Conservation (phyloP, 768 basidiomycete genomes). For the Lactarius sanguifluus region DNA sequence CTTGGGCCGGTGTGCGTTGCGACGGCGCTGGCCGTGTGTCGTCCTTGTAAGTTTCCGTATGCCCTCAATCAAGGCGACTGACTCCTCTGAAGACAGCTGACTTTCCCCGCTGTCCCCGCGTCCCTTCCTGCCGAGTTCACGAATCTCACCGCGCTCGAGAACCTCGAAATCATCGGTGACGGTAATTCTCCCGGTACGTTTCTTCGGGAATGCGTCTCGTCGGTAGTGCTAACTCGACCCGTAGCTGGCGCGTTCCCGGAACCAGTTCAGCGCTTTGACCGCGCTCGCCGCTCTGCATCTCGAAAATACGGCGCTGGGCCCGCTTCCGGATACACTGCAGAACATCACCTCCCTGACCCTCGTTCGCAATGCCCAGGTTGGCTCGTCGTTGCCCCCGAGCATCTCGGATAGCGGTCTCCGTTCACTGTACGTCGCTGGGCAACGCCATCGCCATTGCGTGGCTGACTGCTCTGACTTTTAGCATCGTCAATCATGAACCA, state of each 20-base stretch:
- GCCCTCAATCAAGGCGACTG: constrained; percentile 5
- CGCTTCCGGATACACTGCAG: constrained; percentile 39
- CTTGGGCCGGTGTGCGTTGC: constrained; percentile 49
- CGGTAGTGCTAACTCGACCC: constrained; percentile 6
- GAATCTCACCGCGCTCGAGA: constrained; percentile 40
- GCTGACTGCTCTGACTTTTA: constrained; percentile 12
- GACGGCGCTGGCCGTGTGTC: constrained; percentile 42
- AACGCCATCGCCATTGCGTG: background rate
- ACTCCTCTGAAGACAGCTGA: constrained; percentile 37
- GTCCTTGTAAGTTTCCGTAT: constrained; percentile 40
- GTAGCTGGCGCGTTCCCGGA: constrained; percentile 45
- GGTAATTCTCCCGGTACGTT: constrained; percentile 43
- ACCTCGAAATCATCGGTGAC: constrained; percentile 44
- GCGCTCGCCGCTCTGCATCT: constrained; percentile 42
- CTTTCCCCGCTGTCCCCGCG: constrained; percentile 49
- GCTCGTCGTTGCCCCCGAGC: constrained; percentile 40
- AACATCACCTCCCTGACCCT: constrained; percentile 40
- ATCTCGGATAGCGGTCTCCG: constrained; percentile 38
- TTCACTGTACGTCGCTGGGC: constrained; percentile 39
- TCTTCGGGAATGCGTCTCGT: background rate
- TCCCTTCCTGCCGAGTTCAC: constrained; percentile 45
- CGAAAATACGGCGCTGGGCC: constrained; percentile 42
- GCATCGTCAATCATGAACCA: constrained; percentile 26
- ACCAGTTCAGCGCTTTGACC: constrained; percentile 41
- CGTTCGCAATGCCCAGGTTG: constrained; percentile 44